These are phyloP conservation scores for Oxyria digyna DNA, from an alignment of 148 eudicot genomes.

Conservation along the genomic window DNA sequence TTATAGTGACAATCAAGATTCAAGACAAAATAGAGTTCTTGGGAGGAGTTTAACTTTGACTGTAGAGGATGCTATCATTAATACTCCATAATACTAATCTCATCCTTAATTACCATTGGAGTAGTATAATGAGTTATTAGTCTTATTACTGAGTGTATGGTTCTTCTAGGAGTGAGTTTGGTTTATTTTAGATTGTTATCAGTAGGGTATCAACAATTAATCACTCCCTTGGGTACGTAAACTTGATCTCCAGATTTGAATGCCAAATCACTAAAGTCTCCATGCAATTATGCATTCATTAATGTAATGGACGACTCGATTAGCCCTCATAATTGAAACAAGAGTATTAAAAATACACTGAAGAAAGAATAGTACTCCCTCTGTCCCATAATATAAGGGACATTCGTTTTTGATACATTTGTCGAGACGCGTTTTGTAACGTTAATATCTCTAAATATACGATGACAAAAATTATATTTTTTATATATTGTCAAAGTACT, in stretches of 20 bases:
- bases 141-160: too few relatives aligned
- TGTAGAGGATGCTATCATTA: background rate
- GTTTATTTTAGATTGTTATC: background rate
- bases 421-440: too few relatives aligned
- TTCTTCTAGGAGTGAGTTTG: background rate
- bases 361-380: too few relatives aligned
- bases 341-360: background rate
- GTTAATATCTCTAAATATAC: too few relatives aligned
- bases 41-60: slow-evolving; percentile 2
- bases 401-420: too few relatives aligned
- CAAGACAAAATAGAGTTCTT: slow-evolving; percentile 4
- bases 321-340: background rate
- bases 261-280: slow-evolving; percentile 13
- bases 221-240: slow-evolving; percentile 21
- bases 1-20: background rate
- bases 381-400: too few relatives aligned
- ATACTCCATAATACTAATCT: background rate
- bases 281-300: slow-evolving; percentile 20
- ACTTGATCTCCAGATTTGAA: slow-evolving; percentile 7
- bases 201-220: background rate
- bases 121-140: background rate
- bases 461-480: too few relatives aligned
- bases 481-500: too few relatives aligned
- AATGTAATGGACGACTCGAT: background rate
- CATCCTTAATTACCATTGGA: background rate